Conservation (phyloP, 2,329 filamentous ascomycete species). For the Sporothrix brasiliensis region DNA sequence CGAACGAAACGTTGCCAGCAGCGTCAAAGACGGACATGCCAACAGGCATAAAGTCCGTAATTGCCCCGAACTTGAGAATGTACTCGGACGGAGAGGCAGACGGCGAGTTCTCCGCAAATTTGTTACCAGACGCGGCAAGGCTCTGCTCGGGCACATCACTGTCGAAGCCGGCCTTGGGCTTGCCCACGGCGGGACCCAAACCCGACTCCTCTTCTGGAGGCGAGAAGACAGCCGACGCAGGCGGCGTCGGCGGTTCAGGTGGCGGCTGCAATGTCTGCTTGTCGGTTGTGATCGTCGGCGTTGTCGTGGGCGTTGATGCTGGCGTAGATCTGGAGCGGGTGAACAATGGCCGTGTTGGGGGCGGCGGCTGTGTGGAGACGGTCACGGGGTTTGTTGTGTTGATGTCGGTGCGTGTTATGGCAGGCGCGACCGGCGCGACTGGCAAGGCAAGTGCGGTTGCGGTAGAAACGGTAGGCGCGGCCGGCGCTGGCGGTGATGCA, state of each 20-base stretch:
- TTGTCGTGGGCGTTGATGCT: conserved; percentile 2
- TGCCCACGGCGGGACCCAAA: neutral
- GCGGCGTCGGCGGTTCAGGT: conserved; percentile 7
- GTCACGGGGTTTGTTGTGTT: neutral
- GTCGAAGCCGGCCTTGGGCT: neutral
- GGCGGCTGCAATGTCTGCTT: neutral
- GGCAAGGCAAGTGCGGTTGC: neutral
- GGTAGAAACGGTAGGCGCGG: neutral
- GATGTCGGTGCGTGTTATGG: neutral
- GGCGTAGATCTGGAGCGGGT: neutral
- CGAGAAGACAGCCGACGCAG: conserved; percentile 22
- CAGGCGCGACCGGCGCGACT: neutral
- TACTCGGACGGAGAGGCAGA: neutral
- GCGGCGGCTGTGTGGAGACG: neutral
- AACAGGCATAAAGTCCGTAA: conserved; percentile 73
- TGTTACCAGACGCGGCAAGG: neutral
- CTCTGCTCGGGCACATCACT: conserved; percentile 9
- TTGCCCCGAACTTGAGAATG: conserved; percentile 67
- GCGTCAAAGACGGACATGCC: conserved; percentile 72
- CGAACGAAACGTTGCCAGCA: conserved; percentile 67
- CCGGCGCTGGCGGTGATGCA: neutral
- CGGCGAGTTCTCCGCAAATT: neutral
- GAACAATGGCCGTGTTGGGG: neutral
- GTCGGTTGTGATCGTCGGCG: neutral
- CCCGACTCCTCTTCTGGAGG: conserved; percentile 1